Percentiles rank a stretch among this genome's conserved stretches.
These are phyloP conservation scores for Agarophyton chilense DNA, from an alignment of 23 red algal genomes.

Conservation along the genomic window DNA sequence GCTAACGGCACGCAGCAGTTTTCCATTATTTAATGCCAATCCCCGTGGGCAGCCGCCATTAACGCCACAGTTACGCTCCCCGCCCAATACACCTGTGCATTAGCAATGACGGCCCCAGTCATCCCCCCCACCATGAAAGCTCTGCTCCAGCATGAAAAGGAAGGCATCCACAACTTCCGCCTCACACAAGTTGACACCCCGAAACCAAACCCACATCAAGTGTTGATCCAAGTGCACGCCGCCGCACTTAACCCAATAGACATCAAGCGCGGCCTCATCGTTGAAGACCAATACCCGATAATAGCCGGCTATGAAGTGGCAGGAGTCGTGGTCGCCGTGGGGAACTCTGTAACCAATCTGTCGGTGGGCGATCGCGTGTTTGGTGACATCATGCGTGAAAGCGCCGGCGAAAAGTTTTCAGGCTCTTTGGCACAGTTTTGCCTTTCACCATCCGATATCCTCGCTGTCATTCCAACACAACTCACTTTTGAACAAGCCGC, in stretches of 20 bases:
- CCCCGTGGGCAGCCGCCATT: background rate
- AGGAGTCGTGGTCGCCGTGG: conserved; percentile 51
- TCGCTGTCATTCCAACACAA: conserved; percentile 30
- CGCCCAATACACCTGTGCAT: background rate
- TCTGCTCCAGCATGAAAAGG: background rate
- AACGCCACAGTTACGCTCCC: background rate
- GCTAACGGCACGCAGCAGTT: no score
- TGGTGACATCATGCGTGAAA: conserved; percentile 60
- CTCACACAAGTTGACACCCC: conserved; percentile 28
- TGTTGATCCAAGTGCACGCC: conserved; percentile 39
- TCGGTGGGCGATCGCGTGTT: conserved; percentile 68
- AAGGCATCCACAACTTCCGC: conserved; percentile 17
- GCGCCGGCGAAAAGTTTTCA: conserved; percentile 12
- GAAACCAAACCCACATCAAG: background rate
- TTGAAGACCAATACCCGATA: conserved; percentile 35
- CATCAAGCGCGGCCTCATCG: conserved; percentile 31
- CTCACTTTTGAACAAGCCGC: conserved; percentile 38
- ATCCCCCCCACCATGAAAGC: background rate
- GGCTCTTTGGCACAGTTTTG: conserved; percentile 58
- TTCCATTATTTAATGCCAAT: background rate
- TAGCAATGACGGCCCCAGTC: background rate
- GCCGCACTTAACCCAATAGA: conserved; percentile 75
- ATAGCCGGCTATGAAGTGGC: conserved; percentile 70
- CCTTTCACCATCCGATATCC: background rate
- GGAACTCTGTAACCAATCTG: conserved; percentile 35